Base-by-base conservation (phyloP, 208 protist genomes). In the Acanthamoeba sp. region DNA sequence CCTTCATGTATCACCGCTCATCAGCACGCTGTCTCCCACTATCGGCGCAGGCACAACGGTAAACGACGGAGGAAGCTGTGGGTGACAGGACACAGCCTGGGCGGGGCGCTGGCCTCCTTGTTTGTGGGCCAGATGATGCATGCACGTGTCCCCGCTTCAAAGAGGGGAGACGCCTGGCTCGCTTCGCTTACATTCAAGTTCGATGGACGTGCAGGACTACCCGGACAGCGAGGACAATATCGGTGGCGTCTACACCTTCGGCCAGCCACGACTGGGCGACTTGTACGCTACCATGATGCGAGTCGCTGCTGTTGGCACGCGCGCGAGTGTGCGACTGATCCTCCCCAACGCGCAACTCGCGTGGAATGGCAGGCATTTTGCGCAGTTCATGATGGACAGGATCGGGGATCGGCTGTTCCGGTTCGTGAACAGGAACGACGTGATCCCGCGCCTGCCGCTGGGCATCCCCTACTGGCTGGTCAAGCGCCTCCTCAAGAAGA, bases 381-480 rank as follows among this genome's bases (percentile, higher is more conserved):
- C 40, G 27, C 80, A 62, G 27, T 88, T 59, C n/a, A 62, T 88
- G 80, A 88, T 45, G 45, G 50, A 52, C 32, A 52, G 50, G 24
- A 62, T 52, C 2, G 50, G 80, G 18, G 48, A 88, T 10, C 80
- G 80, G 50, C 50, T 64, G 40, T 88, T 40, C 27, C 1, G 80
- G 48, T 88, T 88, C 36, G 80, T 88, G 18, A 88, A 88, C 48
- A 3, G 50, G 12, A 88, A 88, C 80, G 80, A 88, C 80, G 50
- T 88, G 10, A 88, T 88, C n/a, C 80, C 80, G 20, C 40, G 80
- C n/a, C 80, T 88, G 9, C 80, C 80, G 27, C 50, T 88, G 48
- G 80, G 80, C 1, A 62, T 88, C 22, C 80, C 80, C 36, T 62
- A 52, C 29, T 88, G 80, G 80, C 50, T 88, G 12, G 40, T 88